Conservation (phyloP, 2,329 filamentous ascomycete species). For the Colletotrichum tabaci region DNA sequence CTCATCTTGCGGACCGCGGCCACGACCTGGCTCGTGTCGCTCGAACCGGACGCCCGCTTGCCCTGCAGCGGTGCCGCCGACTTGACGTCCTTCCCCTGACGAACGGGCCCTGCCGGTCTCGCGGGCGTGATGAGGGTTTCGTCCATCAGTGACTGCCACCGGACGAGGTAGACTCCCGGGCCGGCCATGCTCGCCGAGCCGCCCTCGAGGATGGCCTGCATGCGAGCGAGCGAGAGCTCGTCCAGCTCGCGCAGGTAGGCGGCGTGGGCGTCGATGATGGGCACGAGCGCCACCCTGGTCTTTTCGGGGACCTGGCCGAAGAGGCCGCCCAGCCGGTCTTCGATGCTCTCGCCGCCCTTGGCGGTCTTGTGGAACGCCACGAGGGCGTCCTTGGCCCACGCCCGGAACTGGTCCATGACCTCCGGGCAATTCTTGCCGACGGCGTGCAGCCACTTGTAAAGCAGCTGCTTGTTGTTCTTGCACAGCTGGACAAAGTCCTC, state of each 20-base stretch:
- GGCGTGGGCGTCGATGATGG: slow-evolving; percentile 72
- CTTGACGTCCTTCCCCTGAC: slow-evolving; percentile 68
- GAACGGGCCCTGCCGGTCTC: slow-evolving; percentile 64
- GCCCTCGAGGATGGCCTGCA: slow-evolving; percentile 70
- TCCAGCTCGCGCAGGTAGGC: slow-evolving; percentile 72
- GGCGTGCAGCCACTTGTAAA: slow-evolving; percentile 81
- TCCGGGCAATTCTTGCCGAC: slow-evolving; percentile 78
- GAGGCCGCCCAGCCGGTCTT: slow-evolving; percentile 56
- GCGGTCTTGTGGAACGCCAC: slow-evolving; percentile 65
- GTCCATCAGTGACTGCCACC: slow-evolving; percentile 81
- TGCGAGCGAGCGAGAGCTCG: slow-evolving; percentile 65
- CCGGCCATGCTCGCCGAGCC: slow-evolving; percentile 61
- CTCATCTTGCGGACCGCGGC: slow-evolving; percentile 50
- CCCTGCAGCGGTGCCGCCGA: slow-evolving; percentile 56
- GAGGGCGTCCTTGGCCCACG: slow-evolving; percentile 72
- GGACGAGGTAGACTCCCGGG: slow-evolving; percentile 79
- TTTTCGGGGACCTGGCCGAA: slow-evolving; percentile 62
- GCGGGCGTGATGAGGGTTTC: slow-evolving; percentile 78
- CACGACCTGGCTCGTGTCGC: slow-evolving; percentile 45
- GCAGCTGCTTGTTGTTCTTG: slow-evolving; percentile 72
- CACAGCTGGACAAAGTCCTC: slow-evolving; percentile 81
- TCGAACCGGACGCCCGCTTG: slow-evolving; percentile 57
- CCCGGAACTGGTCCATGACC: slow-evolving; percentile 71
- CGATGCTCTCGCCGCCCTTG: slow-evolving; percentile 51
- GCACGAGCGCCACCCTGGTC: slow-evolving; percentile 62